Conservation (phyloP, 805 yeast species). For the Candida tibetensis region DNA sequence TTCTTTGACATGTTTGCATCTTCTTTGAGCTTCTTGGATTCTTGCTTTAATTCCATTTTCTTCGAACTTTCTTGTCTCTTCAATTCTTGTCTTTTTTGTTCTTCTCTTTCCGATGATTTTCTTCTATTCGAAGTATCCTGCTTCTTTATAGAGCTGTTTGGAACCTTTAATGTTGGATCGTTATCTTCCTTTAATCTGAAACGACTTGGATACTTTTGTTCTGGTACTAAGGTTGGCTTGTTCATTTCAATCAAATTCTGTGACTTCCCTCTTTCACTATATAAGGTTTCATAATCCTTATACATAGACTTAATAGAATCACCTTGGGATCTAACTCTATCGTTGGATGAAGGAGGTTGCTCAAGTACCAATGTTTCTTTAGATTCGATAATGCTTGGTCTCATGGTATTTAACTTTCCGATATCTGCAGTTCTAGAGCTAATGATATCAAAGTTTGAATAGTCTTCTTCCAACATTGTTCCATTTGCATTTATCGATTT, state of each 20-base stretch:
- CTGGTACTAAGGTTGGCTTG: conserved; percentile 12
- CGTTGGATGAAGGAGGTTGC: conserved; percentile 1
- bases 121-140: neutral
- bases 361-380: conserved; percentile 25
- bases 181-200: neutral
- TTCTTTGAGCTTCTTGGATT: neutral
- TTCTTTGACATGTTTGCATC: conserved; percentile 11
- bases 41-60: conserved; percentile 1
- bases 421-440: conserved; percentile 29
- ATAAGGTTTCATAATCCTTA: conserved; percentile 22
- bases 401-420: conserved; percentile 21
- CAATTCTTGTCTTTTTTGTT: neutral
- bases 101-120: neutral
- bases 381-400: conserved; percentile 28
- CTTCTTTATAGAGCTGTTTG: neutral
- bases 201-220: conserved; percentile 3
- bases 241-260: conserved; percentile 10
- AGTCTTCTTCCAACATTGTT: conserved; percentile 17
- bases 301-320: conserved; percentile 23
- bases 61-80: neutral
- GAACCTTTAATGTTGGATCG: neutral
- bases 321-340: neutral
- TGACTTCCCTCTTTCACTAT: conserved; percentile 6
- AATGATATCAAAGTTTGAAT: conserved; percentile 25
- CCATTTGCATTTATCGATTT: conserved; percentile 9